Conservation (phyloP, 139 green algal species). For the Coccomyxa sp. region DNA sequence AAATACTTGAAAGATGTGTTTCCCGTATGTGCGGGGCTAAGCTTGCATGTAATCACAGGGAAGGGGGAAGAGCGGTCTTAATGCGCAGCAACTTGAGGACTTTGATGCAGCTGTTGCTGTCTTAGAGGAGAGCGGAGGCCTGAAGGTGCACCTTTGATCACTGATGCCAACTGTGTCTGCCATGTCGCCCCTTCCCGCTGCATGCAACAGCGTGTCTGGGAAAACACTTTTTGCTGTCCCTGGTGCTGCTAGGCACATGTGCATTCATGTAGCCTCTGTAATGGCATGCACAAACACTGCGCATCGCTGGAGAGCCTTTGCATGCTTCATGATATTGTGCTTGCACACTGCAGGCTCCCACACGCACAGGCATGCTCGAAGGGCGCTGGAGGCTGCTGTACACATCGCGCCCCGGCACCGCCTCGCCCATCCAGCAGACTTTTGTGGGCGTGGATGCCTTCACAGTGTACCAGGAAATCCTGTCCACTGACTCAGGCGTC, state of each 20-base stretch:
- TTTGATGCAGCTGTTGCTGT: constrained; percentile 55
- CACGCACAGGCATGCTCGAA: constrained; percentile 35
- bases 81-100: constrained; percentile 24
- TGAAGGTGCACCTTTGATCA: constrained; percentile 33
- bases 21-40: no score
- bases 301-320: not conserved
- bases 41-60: no score
- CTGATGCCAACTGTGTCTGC: no score
- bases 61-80: constrained; percentile 59
- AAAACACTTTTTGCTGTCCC: not conserved
- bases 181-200: no score
- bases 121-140: constrained; percentile 58
- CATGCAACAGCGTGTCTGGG: no score
- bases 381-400: constrained; percentile 84
- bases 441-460: constrained; percentile 89
- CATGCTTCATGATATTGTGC: not conserved
- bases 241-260: not conserved
- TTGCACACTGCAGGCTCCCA: constrained; percentile 32
- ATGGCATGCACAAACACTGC: not conserved
- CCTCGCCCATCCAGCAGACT: constrained; percentile 85
- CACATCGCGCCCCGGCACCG: constrained; percentile 66
- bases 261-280: not conserved
- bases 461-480: constrained; percentile 72
- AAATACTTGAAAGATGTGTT: no score
- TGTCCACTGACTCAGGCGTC: constrained; percentile 5